Evolutionary conservation across 1,284 basidiomycete genomes (phyloP).

Genomic region (Cutaneotrichosporon cyanovorans): DNA sequence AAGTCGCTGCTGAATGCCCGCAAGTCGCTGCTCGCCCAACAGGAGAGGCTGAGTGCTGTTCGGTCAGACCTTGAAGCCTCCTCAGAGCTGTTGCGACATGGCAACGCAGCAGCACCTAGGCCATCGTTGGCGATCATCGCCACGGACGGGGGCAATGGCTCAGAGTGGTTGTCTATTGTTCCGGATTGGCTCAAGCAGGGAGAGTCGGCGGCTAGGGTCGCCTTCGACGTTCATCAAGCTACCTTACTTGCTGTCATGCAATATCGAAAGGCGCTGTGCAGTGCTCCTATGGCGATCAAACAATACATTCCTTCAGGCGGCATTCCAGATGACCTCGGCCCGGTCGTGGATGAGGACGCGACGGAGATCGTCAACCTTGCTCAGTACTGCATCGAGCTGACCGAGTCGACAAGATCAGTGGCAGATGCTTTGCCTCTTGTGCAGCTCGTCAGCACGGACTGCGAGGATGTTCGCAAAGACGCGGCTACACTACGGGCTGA

Average conservation of each 20-base stretch:
- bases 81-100: constrained; percentile 4
- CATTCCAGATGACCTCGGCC: constrained; percentile 10
- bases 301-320: constrained; percentile 5
- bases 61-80: constrained; percentile 4
- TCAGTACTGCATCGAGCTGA: constrained; percentile 8
- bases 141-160: constrained; percentile 3
- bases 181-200: constrained; percentile 11
- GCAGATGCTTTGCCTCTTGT: constrained; percentile 11
- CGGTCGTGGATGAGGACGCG: constrained; percentile 12
- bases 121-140: constrained; percentile 10
- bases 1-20: constrained; percentile 13
- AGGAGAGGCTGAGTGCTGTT: constrained; percentile 5
- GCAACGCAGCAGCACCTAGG: constrained; percentile 4
- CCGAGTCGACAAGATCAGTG: background rate
- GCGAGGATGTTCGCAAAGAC: constrained; percentile 1
- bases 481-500: background rate
- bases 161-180: constrained; percentile 11
- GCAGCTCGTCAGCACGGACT: constrained; percentile 7
- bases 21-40: constrained; percentile 10
- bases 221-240: constrained; percentile 9
- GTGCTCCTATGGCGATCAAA: constrained; percentile 10
- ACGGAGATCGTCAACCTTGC: constrained; percentile 9
- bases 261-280: constrained; percentile 12
- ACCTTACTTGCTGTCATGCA: constrained; percentile 17
- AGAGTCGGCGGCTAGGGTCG: constrained; percentile 4